Conservation (phyloP, 2,329 filamentous ascomycete genomes). For the Tolypocladium amazonense region DNA sequence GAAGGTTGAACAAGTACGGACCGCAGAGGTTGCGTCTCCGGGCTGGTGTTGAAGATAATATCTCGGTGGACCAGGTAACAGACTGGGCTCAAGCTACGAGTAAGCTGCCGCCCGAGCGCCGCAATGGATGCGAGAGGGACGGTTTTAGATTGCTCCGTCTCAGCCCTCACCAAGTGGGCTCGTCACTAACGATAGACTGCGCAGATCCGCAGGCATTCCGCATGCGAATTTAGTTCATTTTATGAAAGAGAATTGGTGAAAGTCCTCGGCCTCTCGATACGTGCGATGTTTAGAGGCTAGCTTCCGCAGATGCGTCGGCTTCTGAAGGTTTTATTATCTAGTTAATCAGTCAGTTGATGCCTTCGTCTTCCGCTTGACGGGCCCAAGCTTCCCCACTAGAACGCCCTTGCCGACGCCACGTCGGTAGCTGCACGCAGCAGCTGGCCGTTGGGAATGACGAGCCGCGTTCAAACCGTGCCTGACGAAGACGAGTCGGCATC, state of each 20-base stretch:
- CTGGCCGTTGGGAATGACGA: background rate
- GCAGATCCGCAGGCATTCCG: background rate
- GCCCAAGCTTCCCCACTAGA: background rate
- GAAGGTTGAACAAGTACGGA: background rate
- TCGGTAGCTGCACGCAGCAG: background rate
- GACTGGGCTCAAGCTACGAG: background rate
- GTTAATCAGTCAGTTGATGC: background rate
- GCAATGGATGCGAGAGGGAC: background rate
- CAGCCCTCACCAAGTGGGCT: background rate
- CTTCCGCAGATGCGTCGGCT: background rate
- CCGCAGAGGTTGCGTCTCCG: background rate
- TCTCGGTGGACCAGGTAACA: background rate
- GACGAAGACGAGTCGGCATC: background rate
- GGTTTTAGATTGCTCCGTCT: background rate
- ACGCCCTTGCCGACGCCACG: background rate
- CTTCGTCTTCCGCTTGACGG: background rate
- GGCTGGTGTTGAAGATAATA: background rate
- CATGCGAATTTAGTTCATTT: background rate
- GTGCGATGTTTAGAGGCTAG: background rate
- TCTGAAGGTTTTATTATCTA: background rate
- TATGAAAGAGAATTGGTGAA: too few relatives aligned
- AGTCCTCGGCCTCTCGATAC: background rate
- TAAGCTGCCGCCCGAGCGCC: background rate
- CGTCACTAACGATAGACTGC: background rate
- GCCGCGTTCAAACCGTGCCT: background rate